These are phyloP conservation scores for Globisporangium abappressorium DNA, from an alignment of 352 stramenopile genomes.

Conservation along the genomic window DNA sequence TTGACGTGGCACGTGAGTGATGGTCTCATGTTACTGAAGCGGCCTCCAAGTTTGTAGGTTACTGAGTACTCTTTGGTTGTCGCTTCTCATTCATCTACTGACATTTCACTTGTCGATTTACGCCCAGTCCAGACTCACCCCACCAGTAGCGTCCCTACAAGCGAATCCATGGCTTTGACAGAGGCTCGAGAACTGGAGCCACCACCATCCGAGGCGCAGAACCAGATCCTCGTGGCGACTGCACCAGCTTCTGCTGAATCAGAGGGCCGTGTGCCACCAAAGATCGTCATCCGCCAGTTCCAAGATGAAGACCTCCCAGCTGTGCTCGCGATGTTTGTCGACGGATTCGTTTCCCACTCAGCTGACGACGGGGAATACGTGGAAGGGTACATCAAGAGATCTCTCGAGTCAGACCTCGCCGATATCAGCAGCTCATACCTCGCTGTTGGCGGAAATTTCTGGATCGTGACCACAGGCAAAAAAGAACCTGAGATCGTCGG, in stretches of 20 bases:
- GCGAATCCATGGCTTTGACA: neutral
- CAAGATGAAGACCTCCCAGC: neutral
- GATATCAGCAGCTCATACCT: conserved; percentile 14
- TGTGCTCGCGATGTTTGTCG: conserved; percentile 14
- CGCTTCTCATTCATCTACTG: neutral
- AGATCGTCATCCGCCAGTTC: conserved; percentile 20
- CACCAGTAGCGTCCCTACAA: neutral
- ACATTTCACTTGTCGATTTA: neutral
- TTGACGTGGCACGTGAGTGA: neutral
- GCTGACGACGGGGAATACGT: neutral
- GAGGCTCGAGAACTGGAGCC: neutral
- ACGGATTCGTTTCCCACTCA: conserved; percentile 11
- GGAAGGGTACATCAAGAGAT: conserved; percentile 15
- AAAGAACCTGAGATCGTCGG: conserved; percentile 24
- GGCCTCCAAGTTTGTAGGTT: neutral
- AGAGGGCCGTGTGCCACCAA: neutral
- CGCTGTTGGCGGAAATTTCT: conserved; percentile 37
- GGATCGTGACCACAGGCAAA: conserved; percentile 16
- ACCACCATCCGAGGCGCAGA: neutral
- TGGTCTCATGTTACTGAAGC: neutral
- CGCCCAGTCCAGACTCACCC: neutral
- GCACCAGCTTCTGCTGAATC: too few relatives aligned
- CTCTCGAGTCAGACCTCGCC: conserved; percentile 10
- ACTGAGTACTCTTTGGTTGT: neutral
- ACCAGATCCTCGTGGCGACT: neutral